These are phyloP conservation scores for Cryoendolithus antarcticus DNA, from an alignment of 2,329 filamentous ascomycete genomes.

Conservation along the genomic window DNA sequence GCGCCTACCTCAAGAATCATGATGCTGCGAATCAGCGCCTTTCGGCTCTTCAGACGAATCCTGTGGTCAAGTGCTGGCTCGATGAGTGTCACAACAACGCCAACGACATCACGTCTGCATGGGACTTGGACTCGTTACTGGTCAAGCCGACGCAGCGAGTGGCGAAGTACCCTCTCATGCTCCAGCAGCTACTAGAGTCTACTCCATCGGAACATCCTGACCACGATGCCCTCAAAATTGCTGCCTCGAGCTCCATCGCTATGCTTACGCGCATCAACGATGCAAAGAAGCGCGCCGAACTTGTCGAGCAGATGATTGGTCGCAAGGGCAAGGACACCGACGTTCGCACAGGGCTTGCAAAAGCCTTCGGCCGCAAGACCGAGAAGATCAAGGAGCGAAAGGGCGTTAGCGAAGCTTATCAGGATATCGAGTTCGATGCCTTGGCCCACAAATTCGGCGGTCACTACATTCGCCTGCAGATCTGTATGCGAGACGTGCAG, in stretches of 20 bases:
- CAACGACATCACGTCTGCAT: constrained; percentile 81
- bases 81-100: constrained; percentile 87
- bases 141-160: constrained; percentile 95
- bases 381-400: constrained; percentile 70
- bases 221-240: constrained; percentile 52
- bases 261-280: constrained; percentile 70
- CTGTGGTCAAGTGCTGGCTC: constrained; percentile 66
- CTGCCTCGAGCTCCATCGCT: constrained; percentile 55
- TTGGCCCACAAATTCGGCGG: constrained; percentile 80
- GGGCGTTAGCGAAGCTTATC: constrained; percentile 51
- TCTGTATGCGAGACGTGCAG: constrained; percentile 88
- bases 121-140: constrained; percentile 89
- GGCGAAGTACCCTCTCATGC: constrained; percentile 81
- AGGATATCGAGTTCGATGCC: constrained; percentile 71
- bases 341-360: constrained; percentile 69
- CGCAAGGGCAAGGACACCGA: constrained; percentile 76
- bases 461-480: constrained; percentile 82
- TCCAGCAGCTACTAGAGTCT: constrained; percentile 65
- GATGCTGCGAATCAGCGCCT: constrained; percentile 52
- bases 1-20: constrained; percentile 53
- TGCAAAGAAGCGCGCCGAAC: constrained; percentile 85
- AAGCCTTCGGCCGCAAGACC: constrained; percentile 78
- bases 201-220: constrained; percentile 80
- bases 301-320: constrained; percentile 73
- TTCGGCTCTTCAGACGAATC: constrained; percentile 40